These are phyloP conservation scores for Lentinula guzmanii DNA, from an alignment of 768 basidiomycete genomes.

Conservation along the genomic window DNA sequence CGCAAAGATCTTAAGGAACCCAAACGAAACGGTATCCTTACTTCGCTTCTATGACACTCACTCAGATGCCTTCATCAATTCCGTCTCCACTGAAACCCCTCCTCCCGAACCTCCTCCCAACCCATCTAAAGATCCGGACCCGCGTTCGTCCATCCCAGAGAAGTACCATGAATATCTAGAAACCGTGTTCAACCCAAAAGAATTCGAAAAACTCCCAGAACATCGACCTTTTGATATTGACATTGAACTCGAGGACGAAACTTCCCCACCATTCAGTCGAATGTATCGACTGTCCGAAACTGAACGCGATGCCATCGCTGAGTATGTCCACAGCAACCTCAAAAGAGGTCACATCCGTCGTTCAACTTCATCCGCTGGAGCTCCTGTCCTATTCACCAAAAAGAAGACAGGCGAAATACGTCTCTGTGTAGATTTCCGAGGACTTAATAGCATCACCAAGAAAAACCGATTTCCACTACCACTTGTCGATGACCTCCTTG, in stretches of 20 bases:
- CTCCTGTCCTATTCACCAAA: constrained; percentile 19
- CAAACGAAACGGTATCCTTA: too few species aligned
- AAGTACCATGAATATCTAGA: too few species aligned
- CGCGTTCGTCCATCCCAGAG: too few species aligned
- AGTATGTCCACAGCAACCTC: constrained; percentile 23
- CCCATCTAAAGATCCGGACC: too few species aligned
- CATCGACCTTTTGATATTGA: constrained; percentile 22
- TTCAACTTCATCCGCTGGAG: constrained; percentile 14
- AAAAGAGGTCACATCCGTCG: constrained; percentile 20
- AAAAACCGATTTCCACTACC: constrained; percentile 28
- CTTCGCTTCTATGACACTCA: too few species aligned
- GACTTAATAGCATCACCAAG: constrained; percentile 15
- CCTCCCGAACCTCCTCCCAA: too few species aligned
- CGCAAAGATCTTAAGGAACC: too few species aligned
- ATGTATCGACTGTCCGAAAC: constrained; percentile 24
- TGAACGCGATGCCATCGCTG: constrained; percentile 23
- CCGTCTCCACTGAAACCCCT: too few species aligned
- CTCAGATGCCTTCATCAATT: too few species aligned
- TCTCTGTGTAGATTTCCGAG: constrained; percentile 18
- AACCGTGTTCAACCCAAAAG: too few species aligned
- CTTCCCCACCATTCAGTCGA: constrained; percentile 18
- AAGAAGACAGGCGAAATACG: constrained; percentile 18
- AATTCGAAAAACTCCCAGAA: constrained; percentile 18
- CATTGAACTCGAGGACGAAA: constrained; percentile 25
- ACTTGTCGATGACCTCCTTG: constrained; percentile 23